Evolutionary conservation across 768 basidiomycete genomes (phyloP), one percentile per base, ranked within the genome.

Genomic region (Sporobolomyces roseus): DNA sequence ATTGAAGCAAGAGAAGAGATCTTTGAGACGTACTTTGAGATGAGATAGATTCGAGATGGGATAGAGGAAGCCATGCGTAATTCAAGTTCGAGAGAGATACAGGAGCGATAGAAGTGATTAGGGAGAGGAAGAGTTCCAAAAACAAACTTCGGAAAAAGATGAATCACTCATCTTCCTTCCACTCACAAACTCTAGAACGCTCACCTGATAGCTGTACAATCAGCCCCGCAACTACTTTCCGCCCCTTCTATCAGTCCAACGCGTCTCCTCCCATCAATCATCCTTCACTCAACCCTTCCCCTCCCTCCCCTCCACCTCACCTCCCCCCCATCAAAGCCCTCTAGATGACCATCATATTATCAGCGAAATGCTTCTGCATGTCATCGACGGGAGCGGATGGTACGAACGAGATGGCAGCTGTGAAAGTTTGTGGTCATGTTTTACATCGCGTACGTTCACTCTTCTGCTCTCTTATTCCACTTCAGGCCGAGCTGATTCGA

Each of bases 41-140:
- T 55, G 3, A 55, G n/a, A 35, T 55, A 55, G 33, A 55, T 36
- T 35, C 54, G 13, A n/a, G 54, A 55, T 3, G 54, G 54, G 54
- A 55, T 4, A 13, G 35, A 35, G 25, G 6, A 3, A 23, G 54
- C 33, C 35, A 55, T 55, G 54, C 12, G 5, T 13, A 14, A 14
- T 14, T 4, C 32, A 8, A 9, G 25, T 5, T 32, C 7, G 50
- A 29, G 50, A 46, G 45, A 46, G 45, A 23, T 46, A 41, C 38
- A 9, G 38, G 10, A 41, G 10, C 38, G 9, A 17, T 41, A 17
- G 17, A 17, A 41, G 10, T 17, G 9, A 17, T 9, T 9, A 41
- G 38, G 9, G 38, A 41, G 17, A 9, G 9, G 38, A 41, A 9
- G 38, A 17, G 17, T 9, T 41, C 38, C 38, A 41, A 41, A 41